These are phyloP conservation scores for Oryza australiensis DNA, from an alignment of 176 grass and related monocot species.

Conservation along the genomic window DNA sequence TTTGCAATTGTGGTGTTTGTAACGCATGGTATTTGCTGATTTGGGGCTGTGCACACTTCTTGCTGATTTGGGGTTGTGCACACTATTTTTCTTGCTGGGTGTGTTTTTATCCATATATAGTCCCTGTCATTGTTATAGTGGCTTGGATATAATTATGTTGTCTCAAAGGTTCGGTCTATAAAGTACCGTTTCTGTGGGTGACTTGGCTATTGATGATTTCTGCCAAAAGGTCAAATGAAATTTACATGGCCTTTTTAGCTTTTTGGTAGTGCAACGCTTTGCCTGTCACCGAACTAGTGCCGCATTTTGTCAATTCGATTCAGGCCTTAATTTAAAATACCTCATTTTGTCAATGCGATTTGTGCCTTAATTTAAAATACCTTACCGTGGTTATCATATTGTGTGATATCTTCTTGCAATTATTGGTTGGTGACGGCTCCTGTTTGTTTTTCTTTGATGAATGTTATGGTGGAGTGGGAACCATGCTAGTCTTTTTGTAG, in stretches of 20 bases:
- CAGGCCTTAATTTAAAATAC: background rate
- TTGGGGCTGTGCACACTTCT: too few relatives aligned
- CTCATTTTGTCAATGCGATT: background rate
- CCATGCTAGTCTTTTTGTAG: background rate
- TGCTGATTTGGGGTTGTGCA: background rate
- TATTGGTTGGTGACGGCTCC: background rate
- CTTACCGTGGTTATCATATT: background rate
- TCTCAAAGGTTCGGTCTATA: background rate
- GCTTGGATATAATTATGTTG: background rate
- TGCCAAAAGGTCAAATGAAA: background rate
- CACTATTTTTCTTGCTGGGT: background rate
- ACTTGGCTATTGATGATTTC: background rate
- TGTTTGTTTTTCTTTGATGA: constrained; percentile 1
- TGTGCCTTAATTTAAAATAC: background rate
- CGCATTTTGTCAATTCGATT: background rate
- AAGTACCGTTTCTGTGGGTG: background rate
- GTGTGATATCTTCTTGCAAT: background rate
- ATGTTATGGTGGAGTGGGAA: background rate
- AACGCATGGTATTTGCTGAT: background rate
- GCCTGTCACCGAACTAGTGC: background rate
- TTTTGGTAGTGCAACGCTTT: background rate
- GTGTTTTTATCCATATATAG: background rate
- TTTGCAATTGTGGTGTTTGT: background rate
- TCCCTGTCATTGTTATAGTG: background rate
- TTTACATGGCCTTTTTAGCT: background rate